Percentiles rank a stretch among this genome's conserved stretches.
Conservation (phyloP, 352 stramenopile genomes). For the Phytophthora cactorum region DNA sequence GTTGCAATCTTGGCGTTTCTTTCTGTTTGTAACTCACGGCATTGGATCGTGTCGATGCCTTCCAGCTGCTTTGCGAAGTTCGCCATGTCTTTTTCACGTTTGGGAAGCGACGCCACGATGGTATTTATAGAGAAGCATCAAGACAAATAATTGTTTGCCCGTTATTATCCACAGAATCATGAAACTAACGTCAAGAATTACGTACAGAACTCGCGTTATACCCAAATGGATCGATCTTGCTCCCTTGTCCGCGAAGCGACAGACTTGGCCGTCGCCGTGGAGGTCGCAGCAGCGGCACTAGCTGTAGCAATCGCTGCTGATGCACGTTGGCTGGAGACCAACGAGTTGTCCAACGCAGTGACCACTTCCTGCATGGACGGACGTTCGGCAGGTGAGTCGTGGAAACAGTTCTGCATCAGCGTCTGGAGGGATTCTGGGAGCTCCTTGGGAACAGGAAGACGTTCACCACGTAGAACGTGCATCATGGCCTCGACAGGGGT, state of each 20-base stretch:
- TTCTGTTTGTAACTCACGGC: too few species aligned
- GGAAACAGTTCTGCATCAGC: constrained; percentile 78
- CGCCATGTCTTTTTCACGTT: neutral
- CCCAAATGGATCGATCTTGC: constrained; percentile 43
- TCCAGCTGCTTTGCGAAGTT: neutral
- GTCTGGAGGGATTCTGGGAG: constrained; percentile 54
- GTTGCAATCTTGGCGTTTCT: neutral
- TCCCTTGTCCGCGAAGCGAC: constrained; percentile 16
- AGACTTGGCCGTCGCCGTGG: constrained; percentile 25
- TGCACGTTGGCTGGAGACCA: constrained; percentile 26
- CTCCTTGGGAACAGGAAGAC: constrained; percentile 50
- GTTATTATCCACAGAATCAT: constrained; percentile 2
- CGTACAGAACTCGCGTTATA: constrained; percentile 16
- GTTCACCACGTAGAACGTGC: constrained; percentile 64
- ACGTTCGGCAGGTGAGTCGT: constrained; percentile 63
- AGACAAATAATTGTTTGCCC: constrained; percentile 1
- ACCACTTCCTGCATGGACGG: constrained; percentile 80
- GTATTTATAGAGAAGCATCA: neutral
- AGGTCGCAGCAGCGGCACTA: constrained; percentile 21
- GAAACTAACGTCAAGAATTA: neutral
- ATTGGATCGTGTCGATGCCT: neutral
- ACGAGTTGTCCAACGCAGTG: constrained; percentile 44
- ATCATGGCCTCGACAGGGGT: constrained; percentile 71
- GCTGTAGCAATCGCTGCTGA: constrained; percentile 29
- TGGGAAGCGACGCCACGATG: too few species aligned